Percentiles rank a stretch among this genome's conserved stretches.
Evolutionary conservation across 2,329 filamentous ascomycete genomes (phyloP).

Genomic region (Furcasterigmium furcatum): DNA sequence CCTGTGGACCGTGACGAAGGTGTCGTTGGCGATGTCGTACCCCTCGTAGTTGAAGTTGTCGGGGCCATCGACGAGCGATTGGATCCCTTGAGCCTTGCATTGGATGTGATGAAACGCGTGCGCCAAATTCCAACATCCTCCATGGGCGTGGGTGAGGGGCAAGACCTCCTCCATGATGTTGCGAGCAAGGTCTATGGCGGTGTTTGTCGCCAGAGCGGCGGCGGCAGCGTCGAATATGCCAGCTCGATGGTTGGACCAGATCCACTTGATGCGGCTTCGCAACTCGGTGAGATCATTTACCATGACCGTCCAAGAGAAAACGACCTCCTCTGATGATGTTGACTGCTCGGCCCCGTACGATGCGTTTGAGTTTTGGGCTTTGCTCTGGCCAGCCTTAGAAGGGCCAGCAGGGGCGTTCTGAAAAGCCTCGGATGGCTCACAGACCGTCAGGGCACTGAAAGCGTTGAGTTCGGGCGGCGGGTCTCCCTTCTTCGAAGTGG

Average conservation of each 20-base stretch:
- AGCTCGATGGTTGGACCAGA: conserved; percentile 24
- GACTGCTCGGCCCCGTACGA: conserved; percentile 24
- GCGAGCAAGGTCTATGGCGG: conserved; percentile 27
- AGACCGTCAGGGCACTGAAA: conserved; percentile 28
- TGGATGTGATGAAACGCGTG: not conserved
- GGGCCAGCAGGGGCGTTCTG: conserved; percentile 23
- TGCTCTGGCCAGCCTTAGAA: conserved; percentile 9
- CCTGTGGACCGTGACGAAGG: conserved; percentile 11
- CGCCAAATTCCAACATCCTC: conserved; percentile 7
- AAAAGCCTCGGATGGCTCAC: conserved; percentile 34
- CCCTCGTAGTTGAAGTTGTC: conserved; percentile 18
- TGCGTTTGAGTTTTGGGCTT: conserved; percentile 7
- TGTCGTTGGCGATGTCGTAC: conserved; percentile 20
- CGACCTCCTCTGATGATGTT: conserved; percentile 16
- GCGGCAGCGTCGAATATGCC: conserved; percentile 23
- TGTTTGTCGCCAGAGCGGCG: conserved; percentile 32
- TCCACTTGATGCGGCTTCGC: conserved; percentile 18
- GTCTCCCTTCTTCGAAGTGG: conserved; percentile 1
- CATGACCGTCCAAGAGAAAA: conserved; percentile 20
- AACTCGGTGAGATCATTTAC: conserved; percentile 25
- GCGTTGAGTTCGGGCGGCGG: conserved; percentile 21
- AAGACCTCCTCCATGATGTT: conserved; percentile 24
- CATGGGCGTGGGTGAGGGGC: conserved; percentile 17
- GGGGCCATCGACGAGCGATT: not conserved
- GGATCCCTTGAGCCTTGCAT: not conserved